These are phyloP conservation scores for Candida verbasci DNA, from an alignment of 805 yeast species.

Conservation along the genomic window DNA sequence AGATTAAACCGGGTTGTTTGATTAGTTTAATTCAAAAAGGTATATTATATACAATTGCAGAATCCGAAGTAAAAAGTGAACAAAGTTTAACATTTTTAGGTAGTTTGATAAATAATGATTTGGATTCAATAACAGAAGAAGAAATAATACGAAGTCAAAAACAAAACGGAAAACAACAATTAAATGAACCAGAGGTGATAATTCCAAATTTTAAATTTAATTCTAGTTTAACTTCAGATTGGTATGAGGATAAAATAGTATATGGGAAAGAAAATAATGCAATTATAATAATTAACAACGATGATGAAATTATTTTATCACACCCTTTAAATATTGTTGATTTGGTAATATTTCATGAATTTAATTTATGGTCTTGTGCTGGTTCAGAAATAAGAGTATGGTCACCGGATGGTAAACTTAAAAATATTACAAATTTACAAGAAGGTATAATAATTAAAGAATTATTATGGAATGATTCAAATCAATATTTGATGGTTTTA, in stretches of 20 bases:
- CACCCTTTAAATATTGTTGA: conserved; percentile 28
- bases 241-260: conserved; percentile 58
- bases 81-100: conserved; percentile 45
- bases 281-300: conserved; percentile 27
- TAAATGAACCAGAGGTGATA: conserved; percentile 31
- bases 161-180: conserved; percentile 3
- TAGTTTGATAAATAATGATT: conserved; percentile 45
- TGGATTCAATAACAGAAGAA: conserved; percentile 12
- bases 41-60: conserved; percentile 68
- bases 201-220: conserved; percentile 35
- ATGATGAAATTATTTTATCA: conserved; percentile 26
- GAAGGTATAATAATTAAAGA: conserved; percentile 44
- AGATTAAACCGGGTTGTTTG: conserved; percentile 73
- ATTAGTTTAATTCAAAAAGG: conserved; percentile 86
- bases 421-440: conserved; percentile 36
- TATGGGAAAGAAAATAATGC: conserved; percentile 53
- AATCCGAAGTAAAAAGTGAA: conserved; percentile 37
- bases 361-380: conserved; percentile 58
- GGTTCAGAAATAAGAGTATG: conserved; percentile 74
- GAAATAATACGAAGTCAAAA: background rate
- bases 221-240: conserved; percentile 43
- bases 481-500: conserved; percentile 51
- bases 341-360: conserved; percentile 52
- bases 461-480: conserved; percentile 58
- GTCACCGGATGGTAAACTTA: conserved; percentile 65